Percentiles rank a stretch among this genome's conserved stretches.
These are phyloP conservation scores for Galerina sulciceps DNA, from an alignment of 768 basidiomycete genomes.

Conservation along the genomic window DNA sequence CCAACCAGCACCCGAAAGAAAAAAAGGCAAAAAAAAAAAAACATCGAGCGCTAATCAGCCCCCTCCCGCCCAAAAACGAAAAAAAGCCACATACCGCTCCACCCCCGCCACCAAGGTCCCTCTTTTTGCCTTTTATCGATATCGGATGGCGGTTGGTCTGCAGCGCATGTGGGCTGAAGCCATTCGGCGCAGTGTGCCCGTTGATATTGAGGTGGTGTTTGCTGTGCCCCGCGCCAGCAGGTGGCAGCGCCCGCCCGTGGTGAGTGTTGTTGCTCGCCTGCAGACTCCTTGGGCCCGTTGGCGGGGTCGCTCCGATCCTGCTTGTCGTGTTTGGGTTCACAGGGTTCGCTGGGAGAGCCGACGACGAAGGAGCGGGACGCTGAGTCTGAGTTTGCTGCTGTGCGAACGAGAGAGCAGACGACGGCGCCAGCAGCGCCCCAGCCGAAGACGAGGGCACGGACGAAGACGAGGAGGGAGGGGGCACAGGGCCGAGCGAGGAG, in stretches of 20 bases:
- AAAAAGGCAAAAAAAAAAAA: slow-evolving; percentile 11
- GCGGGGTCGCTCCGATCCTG: slow-evolving; percentile 59
- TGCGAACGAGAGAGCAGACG: slow-evolving; percentile 35
- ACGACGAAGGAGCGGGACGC: slow-evolving; percentile 18
- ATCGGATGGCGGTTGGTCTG: slow-evolving; percentile 37
- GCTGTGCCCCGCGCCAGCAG: slow-evolving; percentile 36
- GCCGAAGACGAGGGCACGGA: too few species aligned
- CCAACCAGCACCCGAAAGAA: background rate
- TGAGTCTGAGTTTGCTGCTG: slow-evolving; percentile 31
- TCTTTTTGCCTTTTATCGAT: slow-evolving; percentile 42
- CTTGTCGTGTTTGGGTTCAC: slow-evolving; percentile 23
- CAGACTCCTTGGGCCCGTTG: slow-evolving; percentile 70
- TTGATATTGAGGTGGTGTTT: slow-evolving; percentile 55
- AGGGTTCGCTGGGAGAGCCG: slow-evolving; percentile 17
- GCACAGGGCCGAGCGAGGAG: slow-evolving; percentile 16
- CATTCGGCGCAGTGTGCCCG: slow-evolving; percentile 33
- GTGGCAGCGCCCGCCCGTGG: too few species aligned
- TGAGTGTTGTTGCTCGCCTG: slow-evolving; percentile 39
- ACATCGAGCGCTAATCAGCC: slow-evolving; percentile 23
- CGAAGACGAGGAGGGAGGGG: slow-evolving; percentile 39
- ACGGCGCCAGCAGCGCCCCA: slow-evolving; percentile 21
- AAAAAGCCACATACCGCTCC: slow-evolving; percentile 27
- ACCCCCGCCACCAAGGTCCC: slow-evolving; percentile 22
- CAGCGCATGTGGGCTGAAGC: slow-evolving; percentile 27
- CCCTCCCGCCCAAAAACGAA: slow-evolving; percentile 7